Conservation (phyloP, 140 eudicot genomes). For the Oenanthe javanica region DNA sequence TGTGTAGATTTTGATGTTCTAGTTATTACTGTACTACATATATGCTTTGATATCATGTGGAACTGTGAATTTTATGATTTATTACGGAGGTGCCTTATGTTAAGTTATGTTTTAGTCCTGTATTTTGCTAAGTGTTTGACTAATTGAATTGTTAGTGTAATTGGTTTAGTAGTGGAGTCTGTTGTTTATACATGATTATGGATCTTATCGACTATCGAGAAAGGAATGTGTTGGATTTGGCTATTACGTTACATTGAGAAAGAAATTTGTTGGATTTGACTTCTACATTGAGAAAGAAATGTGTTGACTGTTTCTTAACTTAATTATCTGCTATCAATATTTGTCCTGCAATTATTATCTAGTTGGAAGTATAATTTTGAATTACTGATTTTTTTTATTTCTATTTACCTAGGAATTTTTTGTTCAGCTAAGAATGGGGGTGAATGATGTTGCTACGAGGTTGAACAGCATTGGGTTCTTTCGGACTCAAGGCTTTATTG, state of each 20-base stretch:
- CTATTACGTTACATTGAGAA: background rate
- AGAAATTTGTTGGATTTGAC: background rate
- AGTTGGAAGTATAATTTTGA: background rate
- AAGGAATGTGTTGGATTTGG: no score
- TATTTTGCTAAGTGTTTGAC: background rate
- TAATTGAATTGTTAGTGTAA: background rate
- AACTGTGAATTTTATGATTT: no score
- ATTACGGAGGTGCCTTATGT: background rate
- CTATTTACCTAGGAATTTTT: slow-evolving; percentile 8
- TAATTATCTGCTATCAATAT: background rate
- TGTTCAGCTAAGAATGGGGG: slow-evolving; percentile 52
- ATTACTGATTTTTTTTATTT: background rate
- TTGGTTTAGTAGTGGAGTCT: background rate
- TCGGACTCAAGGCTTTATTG: slow-evolving; percentile 59
- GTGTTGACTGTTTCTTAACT: background rate
- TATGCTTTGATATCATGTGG: no score
- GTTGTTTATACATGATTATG: background rate
- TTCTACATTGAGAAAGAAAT: no score
- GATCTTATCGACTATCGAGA: background rate
- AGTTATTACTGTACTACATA: no score
- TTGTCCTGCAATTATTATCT: background rate
- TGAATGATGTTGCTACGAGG: slow-evolving; percentile 47
- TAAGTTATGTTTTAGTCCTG: background rate
- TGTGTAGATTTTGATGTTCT: no score
- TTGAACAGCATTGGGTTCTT: slow-evolving; percentile 55